A percentile compares a stretch with the other conserved stretches of the same genome.
phyloP scores from a whole-genome alignment of 768 basidiomycete genomes.

The Tulasnella sp. region DNA sequence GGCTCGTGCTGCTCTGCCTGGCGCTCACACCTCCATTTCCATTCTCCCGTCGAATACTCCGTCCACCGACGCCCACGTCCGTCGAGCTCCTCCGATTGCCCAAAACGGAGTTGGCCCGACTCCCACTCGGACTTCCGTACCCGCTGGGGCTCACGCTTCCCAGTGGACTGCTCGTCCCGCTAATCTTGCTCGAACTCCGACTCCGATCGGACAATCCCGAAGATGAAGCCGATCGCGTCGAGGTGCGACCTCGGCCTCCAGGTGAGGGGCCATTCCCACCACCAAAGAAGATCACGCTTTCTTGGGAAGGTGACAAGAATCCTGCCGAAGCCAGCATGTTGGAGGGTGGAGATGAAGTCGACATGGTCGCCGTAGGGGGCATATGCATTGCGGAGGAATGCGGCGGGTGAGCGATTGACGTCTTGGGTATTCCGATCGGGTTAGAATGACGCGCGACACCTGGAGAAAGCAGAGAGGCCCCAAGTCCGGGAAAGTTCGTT shows the following conservation, averaged over 20 bases:
- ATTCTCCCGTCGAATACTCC: constrained; percentile 2
- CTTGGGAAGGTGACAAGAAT: constrained; percentile 17
- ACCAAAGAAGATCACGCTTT: constrained; percentile 14
- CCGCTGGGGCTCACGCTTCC: constrained; percentile 28
- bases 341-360: background rate
- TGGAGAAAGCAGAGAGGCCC: background rate
- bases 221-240: constrained; percentile 24
- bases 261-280: background rate
- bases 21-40: constrained; percentile 3
- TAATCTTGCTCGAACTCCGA: constrained; percentile 25
- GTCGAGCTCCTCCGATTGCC: constrained; percentile 21
- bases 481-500: constrained; percentile 14
- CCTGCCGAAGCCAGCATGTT: constrained; percentile 14
- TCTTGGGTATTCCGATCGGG: constrained; percentile 26
- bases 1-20: constrained; percentile 23
- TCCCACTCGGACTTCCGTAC: constrained; percentile 25
- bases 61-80: constrained; percentile 22
- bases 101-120: constrained; percentile 17
- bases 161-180: constrained; percentile 26
- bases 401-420: constrained; percentile 21
- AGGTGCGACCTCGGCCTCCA: constrained; percentile 24
- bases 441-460: constrained; percentile 15
- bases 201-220: constrained; percentile 24
- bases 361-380: constrained; percentile 27
- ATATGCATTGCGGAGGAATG: constrained; percentile 17